Evolutionary conservation across 2,329 filamentous ascomycete genomes (phyloP).

Genomic region (Diplodia scrobiculata): DNA sequence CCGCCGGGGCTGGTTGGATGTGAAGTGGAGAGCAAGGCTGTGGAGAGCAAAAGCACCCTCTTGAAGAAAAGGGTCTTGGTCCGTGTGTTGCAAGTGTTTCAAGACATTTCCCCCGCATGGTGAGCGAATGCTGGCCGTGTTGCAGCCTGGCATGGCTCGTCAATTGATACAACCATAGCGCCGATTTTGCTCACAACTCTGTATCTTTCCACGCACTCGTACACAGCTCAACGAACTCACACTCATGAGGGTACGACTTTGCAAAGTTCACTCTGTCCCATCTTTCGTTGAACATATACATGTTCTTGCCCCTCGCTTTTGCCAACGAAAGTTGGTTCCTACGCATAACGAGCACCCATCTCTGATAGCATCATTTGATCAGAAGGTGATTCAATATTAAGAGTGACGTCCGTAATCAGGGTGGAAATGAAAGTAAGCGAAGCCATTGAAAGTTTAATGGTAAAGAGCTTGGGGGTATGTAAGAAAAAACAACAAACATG

Average conservation of each 20-base stretch:
- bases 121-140: background rate
- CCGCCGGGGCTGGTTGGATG: background rate
- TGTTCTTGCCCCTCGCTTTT: background rate
- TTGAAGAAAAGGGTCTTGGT: conserved; percentile 6
- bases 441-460: conserved; percentile 2
- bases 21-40: conserved; percentile 1
- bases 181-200: background rate
- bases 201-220: background rate
- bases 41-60: background rate
- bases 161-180: background rate
- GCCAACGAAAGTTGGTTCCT: background rate
- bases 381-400: background rate
- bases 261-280: background rate
- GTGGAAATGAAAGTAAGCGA: conserved; percentile 2
- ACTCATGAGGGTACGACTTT: background rate
- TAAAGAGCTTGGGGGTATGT: conserved; percentile 27
- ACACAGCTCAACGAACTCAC: background rate
- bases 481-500: conserved; percentile 22
- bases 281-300: background rate
- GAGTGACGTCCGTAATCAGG: conserved; percentile 6
- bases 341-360: background rate
- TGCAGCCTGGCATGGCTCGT: background rate
- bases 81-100: conserved; percentile 8
- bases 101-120: conserved; percentile 6
- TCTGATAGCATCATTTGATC: background rate